phyloP scores from a whole-genome alignment of 768 basidiomycete species.

The Lepiota brunneoincarnata region DNA sequence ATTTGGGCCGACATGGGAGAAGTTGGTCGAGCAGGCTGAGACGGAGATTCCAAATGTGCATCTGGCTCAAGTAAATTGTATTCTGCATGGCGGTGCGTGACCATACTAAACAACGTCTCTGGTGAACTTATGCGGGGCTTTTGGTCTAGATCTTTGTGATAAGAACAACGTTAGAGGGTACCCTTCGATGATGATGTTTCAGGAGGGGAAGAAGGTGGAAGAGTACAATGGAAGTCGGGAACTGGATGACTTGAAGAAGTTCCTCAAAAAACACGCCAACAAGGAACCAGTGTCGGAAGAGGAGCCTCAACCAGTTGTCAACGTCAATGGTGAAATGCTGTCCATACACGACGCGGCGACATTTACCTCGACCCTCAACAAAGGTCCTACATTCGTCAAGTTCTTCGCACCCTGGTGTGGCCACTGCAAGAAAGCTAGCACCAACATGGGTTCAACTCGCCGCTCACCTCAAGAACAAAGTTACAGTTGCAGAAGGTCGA shows the following conservation, averaged over 20 bases:
- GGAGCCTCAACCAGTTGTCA: slow-evolving; percentile 23
- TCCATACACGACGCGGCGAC: slow-evolving; percentile 28
- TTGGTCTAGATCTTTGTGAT: slow-evolving; percentile 68
- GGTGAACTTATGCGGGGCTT: not conserved
- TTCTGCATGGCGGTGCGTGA: slow-evolving; percentile 22
- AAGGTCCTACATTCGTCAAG: slow-evolving; percentile 48
- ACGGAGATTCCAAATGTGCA: slow-evolving; percentile 50
- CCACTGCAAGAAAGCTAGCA: slow-evolving; percentile 93
- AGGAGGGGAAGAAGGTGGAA: slow-evolving; percentile 59
- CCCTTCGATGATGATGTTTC: slow-evolving; percentile 74
- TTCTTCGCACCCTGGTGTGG: slow-evolving; percentile 98
- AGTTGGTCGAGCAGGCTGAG: slow-evolving; percentile 54
- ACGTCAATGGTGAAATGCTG: slow-evolving; percentile 36
- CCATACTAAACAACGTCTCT: not conserved
- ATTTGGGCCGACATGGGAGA: slow-evolving; percentile 83
- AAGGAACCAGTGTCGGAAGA: slow-evolving; percentile 5
- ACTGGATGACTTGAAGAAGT: slow-evolving; percentile 51
- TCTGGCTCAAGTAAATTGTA: slow-evolving; percentile 55
- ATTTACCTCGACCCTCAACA: slow-evolving; percentile 35
- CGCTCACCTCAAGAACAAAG: slow-evolving; percentile 58
- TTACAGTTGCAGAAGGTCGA: slow-evolving; percentile 86
- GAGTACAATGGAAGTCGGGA: slow-evolving; percentile 54
- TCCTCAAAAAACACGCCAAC: slow-evolving; percentile 43
- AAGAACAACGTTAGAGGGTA: slow-evolving; percentile 68
- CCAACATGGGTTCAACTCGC: slow-evolving; percentile 81